phyloP scores from a whole-genome alignment of 371 early-diverging fungal genomes.

The Neoconidiobolus thromboides region DNA sequence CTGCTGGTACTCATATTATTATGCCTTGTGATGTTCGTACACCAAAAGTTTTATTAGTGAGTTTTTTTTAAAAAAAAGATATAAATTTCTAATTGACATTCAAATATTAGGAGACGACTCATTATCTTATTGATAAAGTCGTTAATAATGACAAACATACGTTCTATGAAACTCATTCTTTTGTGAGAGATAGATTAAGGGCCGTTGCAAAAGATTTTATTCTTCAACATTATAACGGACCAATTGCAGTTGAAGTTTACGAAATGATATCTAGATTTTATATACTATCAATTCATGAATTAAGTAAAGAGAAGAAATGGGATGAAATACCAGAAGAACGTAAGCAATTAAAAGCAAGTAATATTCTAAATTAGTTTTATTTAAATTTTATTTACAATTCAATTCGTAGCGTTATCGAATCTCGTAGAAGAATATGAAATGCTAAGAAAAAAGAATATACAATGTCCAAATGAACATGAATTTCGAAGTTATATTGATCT shows the following conservation, averaged over 20 bases:
- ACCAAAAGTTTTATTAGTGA: slow-evolving; percentile 39
- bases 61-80: slow-evolving; percentile 4
- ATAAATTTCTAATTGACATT: not conserved
- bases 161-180: slow-evolving; percentile 51
- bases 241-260: slow-evolving; percentile 40
- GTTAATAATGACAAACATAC: slow-evolving; percentile 21
- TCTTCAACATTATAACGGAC: slow-evolving; percentile 48
- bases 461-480: not conserved
- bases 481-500: not conserved
- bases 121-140: slow-evolving; percentile 53
- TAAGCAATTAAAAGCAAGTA: not conserved
- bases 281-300: slow-evolving; percentile 52
- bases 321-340: not conserved
- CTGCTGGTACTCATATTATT: slow-evolving; percentile 73
- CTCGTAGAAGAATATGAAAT: not conserved
- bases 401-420: not conserved
- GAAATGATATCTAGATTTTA: slow-evolving; percentile 82
- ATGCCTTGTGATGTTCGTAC: slow-evolving; percentile 83
- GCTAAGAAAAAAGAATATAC: not conserved
- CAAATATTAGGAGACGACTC: slow-evolving; percentile 31
- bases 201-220: slow-evolving; percentile 78
- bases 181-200: slow-evolving; percentile 75
- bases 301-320: slow-evolving; percentile 26
- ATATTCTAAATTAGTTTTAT: not conserved
- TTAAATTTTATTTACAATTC: not conserved